Evolutionary conservation across 257 asterid genomes (phyloP).

Genomic region (Knoxia roxburghii): DNA sequence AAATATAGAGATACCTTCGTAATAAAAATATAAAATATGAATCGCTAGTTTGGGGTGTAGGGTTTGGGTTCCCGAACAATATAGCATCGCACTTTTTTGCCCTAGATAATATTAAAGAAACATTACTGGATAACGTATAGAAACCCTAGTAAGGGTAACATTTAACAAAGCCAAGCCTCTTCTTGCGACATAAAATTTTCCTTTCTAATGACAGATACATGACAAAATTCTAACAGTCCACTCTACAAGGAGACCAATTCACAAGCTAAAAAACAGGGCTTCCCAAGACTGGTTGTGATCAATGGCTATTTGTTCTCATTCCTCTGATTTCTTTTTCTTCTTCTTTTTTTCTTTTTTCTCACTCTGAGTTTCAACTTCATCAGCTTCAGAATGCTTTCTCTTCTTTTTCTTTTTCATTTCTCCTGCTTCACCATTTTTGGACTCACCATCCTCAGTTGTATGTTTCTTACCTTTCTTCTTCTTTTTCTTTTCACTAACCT

Average conservation of each 20-base stretch:
- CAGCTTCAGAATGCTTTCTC: slow-evolving; percentile 52
- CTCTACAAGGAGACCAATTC: slow-evolving; percentile 3
- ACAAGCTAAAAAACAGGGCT: background rate
- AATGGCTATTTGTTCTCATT: slow-evolving; percentile 17
- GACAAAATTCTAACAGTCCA: background rate
- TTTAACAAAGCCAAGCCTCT: background rate
- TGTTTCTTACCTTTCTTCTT: slow-evolving; percentile 50
- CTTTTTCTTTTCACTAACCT: slow-evolving; percentile 36
- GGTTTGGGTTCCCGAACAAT: too few species aligned
- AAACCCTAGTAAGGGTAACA: background rate
- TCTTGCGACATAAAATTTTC: background rate
- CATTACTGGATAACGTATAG: background rate
- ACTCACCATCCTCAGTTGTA: slow-evolving; percentile 25
- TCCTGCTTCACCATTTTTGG: slow-evolving; percentile 20
- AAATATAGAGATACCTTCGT: too few species aligned
- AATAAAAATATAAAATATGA: too few species aligned
- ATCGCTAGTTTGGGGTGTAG: too few species aligned
- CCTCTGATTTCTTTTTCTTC: slow-evolving; percentile 51
- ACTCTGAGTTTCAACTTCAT: slow-evolving; percentile 18
- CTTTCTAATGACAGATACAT: background rate
- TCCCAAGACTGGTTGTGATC: background rate
- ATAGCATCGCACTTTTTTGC: too few species aligned
- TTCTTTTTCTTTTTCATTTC: slow-evolving; percentile 52
- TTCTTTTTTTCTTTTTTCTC: slow-evolving; percentile 34
- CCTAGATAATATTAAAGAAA: too few species aligned